A percentile compares a stretch with the other conserved stretches of the same genome.
These are phyloP conservation scores for Plasmodium vinckei DNA, from an alignment of 169 alveolate genomes.

Conservation along the genomic window DNA sequence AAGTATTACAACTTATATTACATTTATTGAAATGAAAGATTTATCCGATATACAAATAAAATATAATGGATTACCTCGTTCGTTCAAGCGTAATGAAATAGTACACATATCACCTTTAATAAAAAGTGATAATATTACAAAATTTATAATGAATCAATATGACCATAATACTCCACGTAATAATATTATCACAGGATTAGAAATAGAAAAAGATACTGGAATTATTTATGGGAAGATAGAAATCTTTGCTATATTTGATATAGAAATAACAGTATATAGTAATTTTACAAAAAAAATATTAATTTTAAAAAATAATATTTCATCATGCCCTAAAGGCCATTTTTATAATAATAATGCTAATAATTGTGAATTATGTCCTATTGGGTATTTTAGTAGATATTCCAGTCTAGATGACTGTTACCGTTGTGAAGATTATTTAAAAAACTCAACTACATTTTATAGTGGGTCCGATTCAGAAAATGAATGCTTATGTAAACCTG, in stretches of 20 bases:
- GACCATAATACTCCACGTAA: conserved; percentile 1
- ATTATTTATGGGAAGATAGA: conserved; percentile 32
- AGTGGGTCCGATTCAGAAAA: conserved; percentile 80
- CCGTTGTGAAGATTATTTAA: conserved; percentile 75
- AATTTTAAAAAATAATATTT: conserved; percentile 15
- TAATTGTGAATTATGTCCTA: conserved; percentile 83
- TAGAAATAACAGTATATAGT: conserved; percentile 39
- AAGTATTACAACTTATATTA: conserved; percentile 34
- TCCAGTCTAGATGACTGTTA: conserved; percentile 28
- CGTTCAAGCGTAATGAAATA: conserved; percentile 17
- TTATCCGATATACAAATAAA: conserved; percentile 29
- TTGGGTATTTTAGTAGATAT: conserved; percentile 80
- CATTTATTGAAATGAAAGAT: conserved; percentile 54
- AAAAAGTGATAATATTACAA: conserved; percentile 45
- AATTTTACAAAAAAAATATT: conserved; percentile 45
- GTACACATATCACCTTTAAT: conserved; percentile 17
- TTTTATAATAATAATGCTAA: conserved; percentile 52
- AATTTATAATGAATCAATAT: conserved; percentile 14
- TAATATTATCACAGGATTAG: conserved; percentile 12
- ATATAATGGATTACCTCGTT: conserved; percentile 20
- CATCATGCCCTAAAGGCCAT: conserved; percentile 84
- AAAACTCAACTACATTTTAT: conserved; percentile 75
- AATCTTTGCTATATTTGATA: conserved; percentile 16
- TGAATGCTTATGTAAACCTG: conserved; percentile 84
- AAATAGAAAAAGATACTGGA: conserved; percentile 12